Base-by-base conservation (phyloP, 208 protist species). In the Acanthamoeba pearcei region DNA sequence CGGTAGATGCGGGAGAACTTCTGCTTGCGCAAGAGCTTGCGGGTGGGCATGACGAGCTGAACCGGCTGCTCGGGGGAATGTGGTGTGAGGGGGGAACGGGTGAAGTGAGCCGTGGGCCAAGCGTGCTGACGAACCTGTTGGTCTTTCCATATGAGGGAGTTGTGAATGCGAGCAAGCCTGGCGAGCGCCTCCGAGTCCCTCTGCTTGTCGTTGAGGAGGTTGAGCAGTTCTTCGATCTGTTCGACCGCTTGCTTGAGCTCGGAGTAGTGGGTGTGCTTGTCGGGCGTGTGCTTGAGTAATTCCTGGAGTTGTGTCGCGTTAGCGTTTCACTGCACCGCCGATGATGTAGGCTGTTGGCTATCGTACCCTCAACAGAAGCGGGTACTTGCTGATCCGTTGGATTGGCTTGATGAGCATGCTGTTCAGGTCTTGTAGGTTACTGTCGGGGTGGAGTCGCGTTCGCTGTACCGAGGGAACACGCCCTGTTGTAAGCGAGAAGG, bases 141-240 rank as follows among this genome's bases (percentile, higher is more conserved):
- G 19, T 35, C n/a, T n/a, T 82, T 82, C 72, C 72, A 82, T 3
- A 82, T 22, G 4, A 82, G 17, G 38, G 35, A 51, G 38, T 82
- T 82, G 72, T 82, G 72, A 24, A 82, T 82, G 9, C 72, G 19
- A 8, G 29, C 72, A 5, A 82, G 4, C 29, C 15, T 9, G 24
- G 72, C 38, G 5, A 9, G n/a, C 22, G 72, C 72, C 38, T 82
- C 72, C 5, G 72, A 82, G 17, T 82, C 72, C 22, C 72, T n/a
- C 53, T 94, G 66, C 22, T 55, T 86, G 6, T 94, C 90, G 90
- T 94, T 94, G 29, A 94, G 55, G 53, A 86, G 72, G 29, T 6
- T 72, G 13, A 78, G 17, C 15, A 94, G 35, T 15, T 72, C 72
- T 29, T 94, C 53, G 10, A 94, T 38, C 32, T 46, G 15, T 19